A percentile compares a stretch with the other conserved stretches of the same genome.
These are phyloP conservation scores for Penicillium capsulatum DNA, from an alignment of 2,329 filamentous ascomycete genomes.

Conservation along the genomic window DNA sequence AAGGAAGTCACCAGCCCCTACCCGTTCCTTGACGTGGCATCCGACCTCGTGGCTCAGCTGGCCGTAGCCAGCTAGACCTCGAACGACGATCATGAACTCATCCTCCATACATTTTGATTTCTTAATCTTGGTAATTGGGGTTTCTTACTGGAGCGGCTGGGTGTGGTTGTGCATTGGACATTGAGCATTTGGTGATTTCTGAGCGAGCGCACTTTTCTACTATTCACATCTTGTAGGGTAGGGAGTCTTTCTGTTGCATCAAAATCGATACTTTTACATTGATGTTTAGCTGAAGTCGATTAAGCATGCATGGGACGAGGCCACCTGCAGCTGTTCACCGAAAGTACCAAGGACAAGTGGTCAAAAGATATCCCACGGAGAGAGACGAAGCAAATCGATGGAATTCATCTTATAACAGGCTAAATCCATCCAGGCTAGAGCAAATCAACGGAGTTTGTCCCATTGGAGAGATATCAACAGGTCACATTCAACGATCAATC, in stretches of 20 bases:
- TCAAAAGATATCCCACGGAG: no score
- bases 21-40: slow-evolving; percentile 91
- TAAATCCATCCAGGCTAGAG: no score
- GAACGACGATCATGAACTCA: slow-evolving; percentile 11
- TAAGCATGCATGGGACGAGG: no score
- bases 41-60: slow-evolving; percentile 85
- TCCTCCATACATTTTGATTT: slow-evolving; percentile 6
- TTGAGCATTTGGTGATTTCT: slow-evolving; percentile 15
- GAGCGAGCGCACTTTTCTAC: slow-evolving; percentile 16
- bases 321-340: no score
- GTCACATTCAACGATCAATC: no score
- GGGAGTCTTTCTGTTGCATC: slow-evolving; percentile 9
- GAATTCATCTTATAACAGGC: no score
- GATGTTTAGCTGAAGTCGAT: no score
- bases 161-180: slow-evolving; percentile 14
- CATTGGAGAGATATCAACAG: no score
- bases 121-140: slow-evolving; percentile 7
- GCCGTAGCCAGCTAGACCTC: slow-evolving; percentile 64
- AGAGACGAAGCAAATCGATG: no score
- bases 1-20: slow-evolving; percentile 95
- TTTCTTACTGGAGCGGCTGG: slow-evolving; percentile 4
- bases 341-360: no score
- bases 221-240: slow-evolving; percentile 11
- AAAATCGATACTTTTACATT: background rate
- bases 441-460: no score